Percentiles rank a stretch among this genome's conserved stretches.
Conservation (phyloP, 2,329 filamentous ascomycete species). For the Conoideocrella luteorostrata region DNA sequence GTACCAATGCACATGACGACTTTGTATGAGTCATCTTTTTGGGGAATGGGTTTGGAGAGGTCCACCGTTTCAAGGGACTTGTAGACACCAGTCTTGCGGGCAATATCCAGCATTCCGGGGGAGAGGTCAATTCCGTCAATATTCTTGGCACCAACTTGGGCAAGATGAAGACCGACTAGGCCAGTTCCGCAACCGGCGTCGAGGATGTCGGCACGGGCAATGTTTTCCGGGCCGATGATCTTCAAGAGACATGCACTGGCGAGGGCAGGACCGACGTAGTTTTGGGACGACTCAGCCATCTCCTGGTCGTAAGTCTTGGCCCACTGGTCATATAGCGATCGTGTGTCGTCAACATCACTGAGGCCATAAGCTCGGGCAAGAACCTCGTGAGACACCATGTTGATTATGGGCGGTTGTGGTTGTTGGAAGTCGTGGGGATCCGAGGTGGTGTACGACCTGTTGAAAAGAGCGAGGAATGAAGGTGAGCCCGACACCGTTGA, state of each 20-base stretch:
- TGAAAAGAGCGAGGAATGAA: no score
- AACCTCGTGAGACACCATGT: no score
- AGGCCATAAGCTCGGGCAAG: no score
- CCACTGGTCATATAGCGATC: constrained; percentile 30
- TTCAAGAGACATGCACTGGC: constrained; percentile 29
- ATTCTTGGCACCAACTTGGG: constrained; percentile 33
- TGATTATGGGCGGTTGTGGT: no score
- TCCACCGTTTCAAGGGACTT: constrained; percentile 37
- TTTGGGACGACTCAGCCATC: constrained; percentile 28
- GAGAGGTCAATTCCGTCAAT: constrained; percentile 49
- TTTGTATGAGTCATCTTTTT: constrained; percentile 37
- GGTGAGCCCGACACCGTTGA: no score
- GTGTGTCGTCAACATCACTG: constrained; percentile 19
- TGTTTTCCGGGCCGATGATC: constrained; percentile 18
- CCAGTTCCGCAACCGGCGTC: constrained; percentile 53
- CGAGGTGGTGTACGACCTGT: no score
- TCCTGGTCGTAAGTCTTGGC: constrained; percentile 28
- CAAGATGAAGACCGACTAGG: constrained; percentile 42
- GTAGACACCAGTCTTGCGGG: constrained; percentile 41
- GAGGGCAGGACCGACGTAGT: constrained; percentile 35
- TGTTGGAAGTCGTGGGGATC: no score
- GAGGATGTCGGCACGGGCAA: constrained; percentile 30
- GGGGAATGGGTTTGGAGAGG: constrained; percentile 36
- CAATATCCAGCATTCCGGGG: constrained; percentile 46
- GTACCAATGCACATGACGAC: constrained; percentile 48